These are phyloP conservation scores for Verticillium dahliae DNA, from an alignment of 2,329 filamentous ascomycete genomes.

Conservation along the genomic window DNA sequence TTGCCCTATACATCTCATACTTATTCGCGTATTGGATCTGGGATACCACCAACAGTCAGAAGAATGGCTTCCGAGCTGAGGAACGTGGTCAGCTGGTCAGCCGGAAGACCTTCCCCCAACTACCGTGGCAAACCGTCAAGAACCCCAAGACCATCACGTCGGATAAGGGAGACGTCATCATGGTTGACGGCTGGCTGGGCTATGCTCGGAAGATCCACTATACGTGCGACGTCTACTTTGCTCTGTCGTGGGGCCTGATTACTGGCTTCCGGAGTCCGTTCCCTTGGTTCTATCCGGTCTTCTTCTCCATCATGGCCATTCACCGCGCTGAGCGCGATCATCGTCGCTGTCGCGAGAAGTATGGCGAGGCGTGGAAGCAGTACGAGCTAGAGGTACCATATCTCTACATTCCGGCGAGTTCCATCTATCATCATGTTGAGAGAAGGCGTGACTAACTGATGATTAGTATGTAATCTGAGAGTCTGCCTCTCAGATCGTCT, in stretches of 20 bases:
- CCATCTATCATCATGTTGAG: not conserved
- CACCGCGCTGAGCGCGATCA: constrained; percentile 74
- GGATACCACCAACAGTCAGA: constrained; percentile 89
- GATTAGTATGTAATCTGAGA: constrained; percentile 32
- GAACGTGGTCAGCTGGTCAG: constrained; percentile 65
- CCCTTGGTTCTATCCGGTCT: constrained; percentile 83
- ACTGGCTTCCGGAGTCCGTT: constrained; percentile 76
- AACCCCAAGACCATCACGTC: constrained; percentile 76
- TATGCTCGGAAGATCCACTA: constrained; percentile 48
- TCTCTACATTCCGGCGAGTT: constrained; percentile 58
- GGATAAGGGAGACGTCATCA: constrained; percentile 65
- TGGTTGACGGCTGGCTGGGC: constrained; percentile 79
- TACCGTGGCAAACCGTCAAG: constrained; percentile 79
- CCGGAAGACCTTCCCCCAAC: constrained; percentile 79
- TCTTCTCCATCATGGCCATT: constrained; percentile 74
- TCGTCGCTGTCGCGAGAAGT: constrained; percentile 67
- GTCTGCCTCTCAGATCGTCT: too few species aligned
- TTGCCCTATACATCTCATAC: constrained; percentile 60
- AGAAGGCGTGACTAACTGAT: not conserved
- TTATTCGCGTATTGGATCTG: constrained; percentile 84
- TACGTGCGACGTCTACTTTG: constrained; percentile 73
- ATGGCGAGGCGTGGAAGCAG: constrained; percentile 75
- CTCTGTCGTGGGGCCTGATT: constrained; percentile 71
- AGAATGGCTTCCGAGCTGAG: constrained; percentile 81
- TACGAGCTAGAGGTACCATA: constrained; percentile 77